phyloP scores from a whole-genome alignment of 257 asterid genomes.

The Nicotiana tomentosiformis region DNA sequence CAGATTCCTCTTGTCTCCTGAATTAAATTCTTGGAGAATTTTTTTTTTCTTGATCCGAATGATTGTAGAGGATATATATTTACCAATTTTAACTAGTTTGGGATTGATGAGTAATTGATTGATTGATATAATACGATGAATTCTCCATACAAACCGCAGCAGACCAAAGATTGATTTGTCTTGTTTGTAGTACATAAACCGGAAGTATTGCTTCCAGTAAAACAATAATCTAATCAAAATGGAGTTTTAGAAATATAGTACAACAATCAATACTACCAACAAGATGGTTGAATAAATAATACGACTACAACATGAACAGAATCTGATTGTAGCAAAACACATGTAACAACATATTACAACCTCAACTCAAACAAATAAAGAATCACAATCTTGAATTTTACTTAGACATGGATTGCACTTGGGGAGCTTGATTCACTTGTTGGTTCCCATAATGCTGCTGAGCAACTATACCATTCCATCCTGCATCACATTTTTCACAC shows the following conservation, averaged over 20 bases:
- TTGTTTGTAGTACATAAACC: not conserved
- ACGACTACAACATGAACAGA: not conserved
- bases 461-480: slow-evolving; percentile 1
- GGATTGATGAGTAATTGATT: too few species aligned
- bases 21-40: too few species aligned
- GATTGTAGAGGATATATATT: not conserved
- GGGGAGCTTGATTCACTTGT: slow-evolving; percentile 29
- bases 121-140: too few species aligned
- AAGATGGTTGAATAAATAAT: not conserved
- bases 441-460: slow-evolving; percentile 19
- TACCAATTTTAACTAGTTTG: not conserved
- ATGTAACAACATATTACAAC: not conserved
- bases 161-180: not conserved
- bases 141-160: not conserved
- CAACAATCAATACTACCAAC: not conserved
- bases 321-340: not conserved
- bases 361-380: not conserved
- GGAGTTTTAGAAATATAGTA: not conserved
- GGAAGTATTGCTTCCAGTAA: not conserved
- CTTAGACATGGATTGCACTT: slow-evolving; percentile 35
- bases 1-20: too few species aligned
- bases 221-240: not conserved
- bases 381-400: slow-evolving; percentile 4
- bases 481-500: not conserved
- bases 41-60: not conserved